phyloP scores from a whole-genome alignment of 306 rosid genomes.

The Senna tora region DNA sequence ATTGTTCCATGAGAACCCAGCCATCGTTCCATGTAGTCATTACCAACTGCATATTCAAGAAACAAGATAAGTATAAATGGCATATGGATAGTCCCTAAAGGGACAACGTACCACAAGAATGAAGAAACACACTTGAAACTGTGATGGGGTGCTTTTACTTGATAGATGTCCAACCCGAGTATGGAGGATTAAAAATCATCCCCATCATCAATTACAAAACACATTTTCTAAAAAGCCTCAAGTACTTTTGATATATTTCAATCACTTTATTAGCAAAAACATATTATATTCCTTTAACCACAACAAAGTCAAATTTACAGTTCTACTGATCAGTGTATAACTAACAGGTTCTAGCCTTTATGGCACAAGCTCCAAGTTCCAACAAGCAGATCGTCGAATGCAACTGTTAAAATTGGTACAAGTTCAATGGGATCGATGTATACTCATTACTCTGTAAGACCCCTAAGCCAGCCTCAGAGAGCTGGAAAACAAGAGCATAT shows the following conservation, averaged over 20 bases:
- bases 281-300: slow-evolving; percentile 8
- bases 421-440: slow-evolving; percentile 27
- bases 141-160: slow-evolving; percentile 4
- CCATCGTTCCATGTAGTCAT: slow-evolving; percentile 69
- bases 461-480: slow-evolving; percentile 14
- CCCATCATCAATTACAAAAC: slow-evolving; percentile 1
- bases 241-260: slow-evolving; percentile 13
- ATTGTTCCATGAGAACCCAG: slow-evolving; percentile 68
- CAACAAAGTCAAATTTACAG: slow-evolving; percentile 10
- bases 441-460: background rate
- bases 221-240: slow-evolving; percentile 3
- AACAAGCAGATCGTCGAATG: background rate
- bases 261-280: slow-evolving; percentile 27
- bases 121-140: background rate
- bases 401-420: background rate
- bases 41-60: slow-evolving; percentile 64
- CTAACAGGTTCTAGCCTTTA: background rate
- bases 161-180: slow-evolving; percentile 16
- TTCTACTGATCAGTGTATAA: background rate
- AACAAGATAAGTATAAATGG: slow-evolving; percentile 29
- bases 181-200: background rate
- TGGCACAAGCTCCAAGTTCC: slow-evolving; percentile 2
- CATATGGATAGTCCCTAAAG: background rate
- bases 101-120: background rate
- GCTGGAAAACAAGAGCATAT: background rate